Evolutionary conservation across 257 asterid genomes (phyloP), one percentile per base, ranked within the genome.

Genomic region (Ballota nigra): DNA sequence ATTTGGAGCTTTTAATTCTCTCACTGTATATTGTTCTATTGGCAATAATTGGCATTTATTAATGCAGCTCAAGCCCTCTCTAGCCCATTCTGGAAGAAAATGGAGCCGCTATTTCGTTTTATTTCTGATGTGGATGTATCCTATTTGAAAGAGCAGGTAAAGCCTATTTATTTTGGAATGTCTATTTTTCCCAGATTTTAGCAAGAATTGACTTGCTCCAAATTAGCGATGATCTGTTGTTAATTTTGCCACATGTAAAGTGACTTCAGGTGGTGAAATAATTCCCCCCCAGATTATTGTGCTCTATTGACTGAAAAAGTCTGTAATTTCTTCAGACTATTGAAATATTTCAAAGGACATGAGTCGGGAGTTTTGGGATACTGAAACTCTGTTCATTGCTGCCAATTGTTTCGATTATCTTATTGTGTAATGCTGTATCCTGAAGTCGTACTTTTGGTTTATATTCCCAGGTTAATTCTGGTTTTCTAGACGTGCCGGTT

Each of bases 1-100:
- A 64, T 68, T 66, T 76, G 66, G 61, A 49, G 29, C n/a, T 78
- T 74, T 49, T 10, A 60, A 36, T 52, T 55, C 68, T 70, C 73
- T 63, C 41, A 41, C 15, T 23, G 38, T 51, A 51, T 67, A 23
- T 52, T 64, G 68, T 64, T 72, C 41, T 77, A 47, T 26, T 72
- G 66, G 59, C 52, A 81, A 66, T 82, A 69, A 83, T 74, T 78
- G 28, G 63, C 53, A 71, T 73, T 68, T 38, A 36, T 52, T 36
- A 20, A 75, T 80, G 89, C 90, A 92, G 96, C 86, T 61, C 88
- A 87, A 83, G 88, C 88, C 69, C 89, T 87, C 71, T 83, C 89
- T 66, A 83, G 90, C 89, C 78, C 87, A 34, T 87, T 90, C 78
- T 92, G 98, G 98, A 83, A 81, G 88, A 82, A 84, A 81, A 86